Conservation (phyloP, 495 filamentous ascomycete species). For the Penicillium psychrofluorescens region DNA sequence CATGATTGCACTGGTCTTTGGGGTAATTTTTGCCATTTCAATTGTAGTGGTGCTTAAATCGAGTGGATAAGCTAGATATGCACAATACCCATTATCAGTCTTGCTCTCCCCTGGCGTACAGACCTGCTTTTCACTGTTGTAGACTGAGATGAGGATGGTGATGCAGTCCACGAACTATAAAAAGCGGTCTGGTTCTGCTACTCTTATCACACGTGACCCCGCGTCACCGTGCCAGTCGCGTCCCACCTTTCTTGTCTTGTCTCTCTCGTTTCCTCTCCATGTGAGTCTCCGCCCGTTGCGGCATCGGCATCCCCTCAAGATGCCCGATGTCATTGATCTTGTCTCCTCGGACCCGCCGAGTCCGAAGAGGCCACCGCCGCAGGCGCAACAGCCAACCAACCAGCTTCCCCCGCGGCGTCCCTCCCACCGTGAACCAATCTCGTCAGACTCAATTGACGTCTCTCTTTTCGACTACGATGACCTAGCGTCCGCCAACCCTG, state of each 20-base stretch:
- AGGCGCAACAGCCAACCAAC: conserved; percentile 1
- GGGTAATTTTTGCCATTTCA: conserved; percentile 16
- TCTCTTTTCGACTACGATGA: conserved; percentile 28
- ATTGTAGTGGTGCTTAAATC: conserved; percentile 11
- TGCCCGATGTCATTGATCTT: conserved; percentile 39
- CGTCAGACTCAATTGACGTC: conserved; percentile 46
- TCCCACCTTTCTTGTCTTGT: conserved; percentile 6
- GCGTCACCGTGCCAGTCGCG: conserved; percentile 4
- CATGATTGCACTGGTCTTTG: conserved; percentile 18
- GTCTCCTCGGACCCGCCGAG: conserved; percentile 33
- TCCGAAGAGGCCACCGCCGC: conserved; percentile 4
- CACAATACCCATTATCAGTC: no score
- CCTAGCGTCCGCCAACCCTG: conserved; percentile 15
- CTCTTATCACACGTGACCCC: conserved; percentile 4
- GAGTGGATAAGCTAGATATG: conserved; percentile 9
- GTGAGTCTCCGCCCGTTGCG: conserved; percentile 2
- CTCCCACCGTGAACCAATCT: conserved; percentile 13
- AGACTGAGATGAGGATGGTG: no score
- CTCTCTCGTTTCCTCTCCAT: conserved; percentile 4
- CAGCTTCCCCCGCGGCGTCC: conserved; percentile 5
- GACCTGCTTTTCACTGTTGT: no score
- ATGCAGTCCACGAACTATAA: no score
- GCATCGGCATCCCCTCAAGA: conserved; percentile 11
- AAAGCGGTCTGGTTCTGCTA: conserved; percentile 9
- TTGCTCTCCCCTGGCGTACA: no score